Percentiles rank a stretch among this genome's conserved stretches.
Conservation (phyloP, 2,329 filamentous ascomycete species). For the Phoma sp. region DNA sequence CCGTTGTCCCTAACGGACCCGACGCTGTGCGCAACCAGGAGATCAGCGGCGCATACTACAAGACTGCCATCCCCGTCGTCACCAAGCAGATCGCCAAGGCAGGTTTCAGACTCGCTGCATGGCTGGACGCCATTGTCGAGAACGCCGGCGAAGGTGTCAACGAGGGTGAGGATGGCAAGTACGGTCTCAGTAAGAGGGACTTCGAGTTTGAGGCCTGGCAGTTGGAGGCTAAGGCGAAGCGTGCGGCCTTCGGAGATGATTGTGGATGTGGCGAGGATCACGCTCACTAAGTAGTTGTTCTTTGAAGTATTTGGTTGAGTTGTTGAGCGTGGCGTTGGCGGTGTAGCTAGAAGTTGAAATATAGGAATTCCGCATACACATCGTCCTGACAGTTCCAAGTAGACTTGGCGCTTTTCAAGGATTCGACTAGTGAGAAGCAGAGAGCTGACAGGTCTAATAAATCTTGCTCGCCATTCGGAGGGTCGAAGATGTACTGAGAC, state of each 20-base stretch:
- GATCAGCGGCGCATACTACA: conserved; percentile 45
- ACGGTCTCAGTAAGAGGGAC: conserved; percentile 21
- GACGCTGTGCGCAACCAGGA: conserved; percentile 47
- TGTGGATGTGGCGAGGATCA: conserved; percentile 35
- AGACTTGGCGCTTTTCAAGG: too few species aligned
- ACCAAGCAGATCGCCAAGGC: conserved; percentile 54
- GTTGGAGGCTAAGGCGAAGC: conserved; percentile 33
- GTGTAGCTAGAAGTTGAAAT: background rate
- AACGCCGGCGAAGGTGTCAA: conserved; percentile 20
- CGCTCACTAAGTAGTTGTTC: conserved; percentile 19
- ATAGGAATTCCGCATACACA: too few species aligned
- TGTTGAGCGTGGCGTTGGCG: conserved; percentile 3
- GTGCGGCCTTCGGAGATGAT: conserved; percentile 37
- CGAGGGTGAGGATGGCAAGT: conserved; percentile 14
- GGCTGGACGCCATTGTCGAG: conserved; percentile 38
- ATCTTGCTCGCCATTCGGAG: too few species aligned
- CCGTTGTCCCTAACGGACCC: conserved; percentile 49
- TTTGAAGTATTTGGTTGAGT: background rate
- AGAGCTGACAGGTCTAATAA: too few species aligned
- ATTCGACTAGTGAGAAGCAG: too few species aligned
- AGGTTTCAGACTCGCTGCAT: conserved; percentile 39
- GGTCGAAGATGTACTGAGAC: too few species aligned
- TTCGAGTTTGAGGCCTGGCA: conserved; percentile 35
- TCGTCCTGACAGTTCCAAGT: too few species aligned
- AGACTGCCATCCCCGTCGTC: conserved; percentile 47